These are phyloP conservation scores for Cinchona pubescens DNA, from an alignment of 257 asterid species.

Conservation along the genomic window DNA sequence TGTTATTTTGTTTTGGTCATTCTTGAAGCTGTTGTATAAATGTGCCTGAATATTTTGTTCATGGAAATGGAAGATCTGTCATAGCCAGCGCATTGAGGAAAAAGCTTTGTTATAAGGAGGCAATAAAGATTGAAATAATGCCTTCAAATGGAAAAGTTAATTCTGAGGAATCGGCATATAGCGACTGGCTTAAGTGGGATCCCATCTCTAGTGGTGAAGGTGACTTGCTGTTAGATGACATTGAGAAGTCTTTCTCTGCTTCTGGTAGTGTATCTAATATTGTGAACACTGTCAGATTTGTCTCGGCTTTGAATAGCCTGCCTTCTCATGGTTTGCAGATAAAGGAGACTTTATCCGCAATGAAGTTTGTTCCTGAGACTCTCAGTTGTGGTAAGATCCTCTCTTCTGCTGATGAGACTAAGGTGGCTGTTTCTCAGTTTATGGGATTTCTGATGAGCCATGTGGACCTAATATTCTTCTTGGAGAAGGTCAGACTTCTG, in stretches of 20 bases:
- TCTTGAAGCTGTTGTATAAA: background rate
- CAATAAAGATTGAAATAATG: slow-evolving; percentile 65
- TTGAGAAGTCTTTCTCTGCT: slow-evolving; percentile 62
- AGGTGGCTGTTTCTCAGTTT: slow-evolving; percentile 29
- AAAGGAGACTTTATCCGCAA: slow-evolving; percentile 38
- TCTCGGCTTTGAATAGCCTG: slow-evolving; percentile 52
- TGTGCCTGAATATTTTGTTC: background rate
- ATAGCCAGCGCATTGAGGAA: slow-evolving; percentile 64
- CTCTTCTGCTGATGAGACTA: slow-evolving; percentile 29
- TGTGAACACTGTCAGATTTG: slow-evolving; percentile 49
- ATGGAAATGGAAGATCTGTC: slow-evolving; percentile 52
- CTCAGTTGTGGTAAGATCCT: slow-evolving; percentile 24
- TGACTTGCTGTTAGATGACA: slow-evolving; percentile 75
- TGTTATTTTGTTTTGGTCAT: background rate
- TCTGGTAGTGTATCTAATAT: slow-evolving; percentile 34
- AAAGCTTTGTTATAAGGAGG: slow-evolving; percentile 66
- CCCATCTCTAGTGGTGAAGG: slow-evolving; percentile 97
- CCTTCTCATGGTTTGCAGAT: slow-evolving; percentile 69
- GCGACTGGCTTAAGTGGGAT: slow-evolving; percentile 88
- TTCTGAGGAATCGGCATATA: slow-evolving; percentile 32
- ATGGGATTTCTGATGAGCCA: slow-evolving; percentile 33
- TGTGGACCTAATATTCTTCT: slow-evolving; percentile 15
- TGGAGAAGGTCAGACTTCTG: slow-evolving; percentile 24
- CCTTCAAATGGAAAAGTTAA: slow-evolving; percentile 39
- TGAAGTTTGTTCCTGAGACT: slow-evolving; percentile 22